These are phyloP conservation scores for Geranium incanum DNA, from an alignment of 441 rosid genomes.

Conservation along the genomic window DNA sequence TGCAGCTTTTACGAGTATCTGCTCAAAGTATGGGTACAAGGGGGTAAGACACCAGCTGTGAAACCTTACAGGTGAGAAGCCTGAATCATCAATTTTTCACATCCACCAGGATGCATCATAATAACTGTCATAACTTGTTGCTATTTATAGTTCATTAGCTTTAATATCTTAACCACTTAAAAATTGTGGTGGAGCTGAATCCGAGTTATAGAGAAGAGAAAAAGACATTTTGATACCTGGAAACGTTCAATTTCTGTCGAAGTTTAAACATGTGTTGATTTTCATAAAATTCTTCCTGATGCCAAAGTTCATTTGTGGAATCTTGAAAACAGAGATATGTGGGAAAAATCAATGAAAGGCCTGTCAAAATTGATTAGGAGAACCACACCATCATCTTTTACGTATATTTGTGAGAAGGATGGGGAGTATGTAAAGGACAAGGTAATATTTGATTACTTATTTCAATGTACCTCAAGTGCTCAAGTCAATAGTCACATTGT, in stretches of 20 bases:
- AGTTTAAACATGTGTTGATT: neutral
- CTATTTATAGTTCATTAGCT: neutral
- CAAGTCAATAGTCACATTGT: neutral
- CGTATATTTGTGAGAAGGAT: conserved; percentile 84
- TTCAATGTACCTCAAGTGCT: conserved; percentile 9
- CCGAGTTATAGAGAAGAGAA: neutral
- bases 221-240: neutral
- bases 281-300: conserved; percentile 9
- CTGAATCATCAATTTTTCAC: neutral
- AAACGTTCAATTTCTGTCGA: too few species aligned
- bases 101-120: neutral
- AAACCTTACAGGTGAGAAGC: conserved; percentile 61
- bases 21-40: conserved; percentile 96
- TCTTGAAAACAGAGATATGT: conserved; percentile 71
- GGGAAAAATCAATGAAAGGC: conserved; percentile 99
- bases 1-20: conserved; percentile 95
- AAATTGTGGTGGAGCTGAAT: conserved; percentile 5
- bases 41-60: conserved; percentile 69
- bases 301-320: conserved; percentile 18
- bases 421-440: conserved; percentile 58
- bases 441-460: conserved; percentile 32
- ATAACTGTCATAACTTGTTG: neutral
- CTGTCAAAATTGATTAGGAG: conserved; percentile 65
- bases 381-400: conserved; percentile 73
- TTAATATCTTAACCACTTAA: neutral